phyloP scores from a whole-genome alignment of 352 stramenopile genomes.

The Phytophthora hibernalis region DNA sequence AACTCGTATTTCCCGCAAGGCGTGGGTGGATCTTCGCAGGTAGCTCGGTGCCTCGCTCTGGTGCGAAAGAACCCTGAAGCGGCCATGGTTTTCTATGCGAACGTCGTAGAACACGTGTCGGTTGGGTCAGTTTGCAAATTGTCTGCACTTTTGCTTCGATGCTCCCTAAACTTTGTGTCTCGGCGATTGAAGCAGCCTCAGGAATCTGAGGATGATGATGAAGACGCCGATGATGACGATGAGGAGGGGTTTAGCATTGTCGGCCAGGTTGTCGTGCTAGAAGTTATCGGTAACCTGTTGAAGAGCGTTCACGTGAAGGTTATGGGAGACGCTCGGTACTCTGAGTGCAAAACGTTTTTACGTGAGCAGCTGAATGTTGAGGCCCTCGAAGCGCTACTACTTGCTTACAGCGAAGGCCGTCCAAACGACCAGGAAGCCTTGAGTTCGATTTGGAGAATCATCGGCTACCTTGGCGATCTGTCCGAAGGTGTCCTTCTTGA shows the following conservation, averaged over 20 bases:
- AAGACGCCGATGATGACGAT: slow-evolving; percentile 68
- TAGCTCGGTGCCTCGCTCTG: slow-evolving; percentile 79
- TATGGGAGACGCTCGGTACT: slow-evolving; percentile 69
- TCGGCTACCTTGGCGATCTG: slow-evolving; percentile 73
- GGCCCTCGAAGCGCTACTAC: slow-evolving; percentile 65
- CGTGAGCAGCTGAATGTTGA: slow-evolving; percentile 68
- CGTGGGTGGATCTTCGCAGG: slow-evolving; percentile 79
- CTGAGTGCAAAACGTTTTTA: slow-evolving; percentile 81
- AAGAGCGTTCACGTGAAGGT: slow-evolving; percentile 81
- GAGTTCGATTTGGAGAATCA: slow-evolving; percentile 77
- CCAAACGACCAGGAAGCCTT: slow-evolving; percentile 75
- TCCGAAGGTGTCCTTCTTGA: slow-evolving; percentile 68
- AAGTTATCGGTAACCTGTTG: slow-evolving; percentile 76
- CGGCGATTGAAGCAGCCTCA: slow-evolving; percentile 56
- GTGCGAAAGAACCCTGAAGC: slow-evolving; percentile 86
- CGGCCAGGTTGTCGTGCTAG: slow-evolving; percentile 75
- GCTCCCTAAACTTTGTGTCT: slow-evolving; percentile 81
- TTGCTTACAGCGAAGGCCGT: slow-evolving; percentile 67
- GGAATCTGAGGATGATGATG: slow-evolving; percentile 49
- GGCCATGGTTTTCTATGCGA: slow-evolving; percentile 85
- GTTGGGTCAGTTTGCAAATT: slow-evolving; percentile 88
- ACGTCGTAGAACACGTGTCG: slow-evolving; percentile 76
- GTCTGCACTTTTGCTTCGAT: slow-evolving; percentile 73
- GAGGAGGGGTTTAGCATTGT: slow-evolving; percentile 74
- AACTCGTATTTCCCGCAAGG: slow-evolving; percentile 91